phyloP scores from a whole-genome alignment of 495 filamentous ascomycete genomes.

The Opeltia flavorubescens region DNA sequence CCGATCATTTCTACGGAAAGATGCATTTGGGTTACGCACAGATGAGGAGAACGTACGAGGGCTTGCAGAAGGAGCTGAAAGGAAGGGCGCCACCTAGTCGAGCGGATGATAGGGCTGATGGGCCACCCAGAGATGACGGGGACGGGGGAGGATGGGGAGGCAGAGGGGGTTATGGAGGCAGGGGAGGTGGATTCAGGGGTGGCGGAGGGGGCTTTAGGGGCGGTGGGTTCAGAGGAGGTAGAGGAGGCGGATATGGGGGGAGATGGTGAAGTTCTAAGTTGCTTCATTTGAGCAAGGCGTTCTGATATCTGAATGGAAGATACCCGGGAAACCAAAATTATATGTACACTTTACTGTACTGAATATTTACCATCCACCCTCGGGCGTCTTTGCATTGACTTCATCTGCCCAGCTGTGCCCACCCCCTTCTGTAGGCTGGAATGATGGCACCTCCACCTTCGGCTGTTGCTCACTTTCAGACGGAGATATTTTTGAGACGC shows the following conservation, averaged over 20 bases:
- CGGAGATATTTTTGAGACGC: not conserved
- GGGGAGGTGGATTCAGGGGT: constrained; percentile 24
- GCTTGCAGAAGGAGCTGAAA: constrained; percentile 73
- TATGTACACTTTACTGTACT: not conserved
- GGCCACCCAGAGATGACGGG: constrained; percentile 28
- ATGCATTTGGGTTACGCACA: constrained; percentile 98
- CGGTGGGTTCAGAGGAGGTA: constrained; percentile 28
- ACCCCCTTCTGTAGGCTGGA: not conserved
- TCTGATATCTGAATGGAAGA: constrained; percentile 1
- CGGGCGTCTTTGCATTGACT: constrained; percentile 16
- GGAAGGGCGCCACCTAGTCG: constrained; percentile 50
- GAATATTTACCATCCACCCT: not conserved
- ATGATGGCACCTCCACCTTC: not conserved
- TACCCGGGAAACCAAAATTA: not conserved
- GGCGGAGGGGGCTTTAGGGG: constrained; percentile 33
- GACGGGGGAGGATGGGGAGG: constrained; percentile 38
- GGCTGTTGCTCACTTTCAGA: not conserved
- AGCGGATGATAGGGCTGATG: constrained; percentile 26
- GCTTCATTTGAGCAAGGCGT: constrained; percentile 12
- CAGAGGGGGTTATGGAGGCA: constrained; percentile 37
- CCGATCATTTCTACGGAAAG: constrained; percentile 98
- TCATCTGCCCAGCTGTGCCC: constrained; percentile 27
- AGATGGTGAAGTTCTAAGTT: constrained; percentile 14
- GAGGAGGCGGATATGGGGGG: constrained; percentile 24
- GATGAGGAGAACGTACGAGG: constrained; percentile 84